A percentile compares a stretch with the other conserved stretches of the same genome.
These are phyloP conservation scores for Arachnomyces sp. DNA, from an alignment of 2,329 filamentous ascomycete genomes.

Conservation along the genomic window DNA sequence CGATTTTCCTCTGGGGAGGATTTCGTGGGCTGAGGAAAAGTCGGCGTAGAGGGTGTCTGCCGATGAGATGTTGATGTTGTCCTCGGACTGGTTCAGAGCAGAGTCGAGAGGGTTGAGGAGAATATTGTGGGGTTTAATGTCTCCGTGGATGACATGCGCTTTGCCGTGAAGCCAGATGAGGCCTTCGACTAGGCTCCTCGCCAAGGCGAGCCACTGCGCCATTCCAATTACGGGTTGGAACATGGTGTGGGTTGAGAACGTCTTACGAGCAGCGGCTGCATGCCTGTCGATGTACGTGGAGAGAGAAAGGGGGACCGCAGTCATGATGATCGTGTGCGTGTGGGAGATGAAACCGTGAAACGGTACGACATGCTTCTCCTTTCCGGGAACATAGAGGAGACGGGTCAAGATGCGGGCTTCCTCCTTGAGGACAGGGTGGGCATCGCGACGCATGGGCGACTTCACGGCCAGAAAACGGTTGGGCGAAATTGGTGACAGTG, in stretches of 20 bases:
- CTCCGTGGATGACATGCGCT: constrained; percentile 37
- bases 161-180: constrained; percentile 37
- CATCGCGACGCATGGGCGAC: constrained; percentile 33
- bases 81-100: constrained; percentile 10
- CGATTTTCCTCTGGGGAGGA: constrained; percentile 12
- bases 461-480: constrained; percentile 37
- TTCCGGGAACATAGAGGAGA: constrained; percentile 24
- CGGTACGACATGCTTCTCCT: constrained; percentile 32
- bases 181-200: constrained; percentile 31
- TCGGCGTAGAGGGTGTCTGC: constrained; percentile 35
- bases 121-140: constrained; percentile 41
- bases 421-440: constrained; percentile 30
- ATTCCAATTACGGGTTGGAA: constrained; percentile 37
- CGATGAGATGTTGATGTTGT: constrained; percentile 6
- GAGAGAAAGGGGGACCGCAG: constrained; percentile 36
- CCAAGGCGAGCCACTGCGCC: constrained; percentile 32
- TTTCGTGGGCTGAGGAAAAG: constrained; percentile 35
- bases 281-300: constrained; percentile 33
- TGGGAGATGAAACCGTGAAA: constrained; percentile 37
- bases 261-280: constrained; percentile 20
- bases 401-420: constrained; percentile 37
- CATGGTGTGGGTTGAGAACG: constrained; percentile 35
- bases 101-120: constrained; percentile 19
- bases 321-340: constrained; percentile 35
- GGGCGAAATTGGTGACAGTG: constrained; percentile 15